Percentiles rank a stretch among this genome's conserved stretches.
Conservation (phyloP, 306 rosid species). For the Pyrus communis region DNA sequence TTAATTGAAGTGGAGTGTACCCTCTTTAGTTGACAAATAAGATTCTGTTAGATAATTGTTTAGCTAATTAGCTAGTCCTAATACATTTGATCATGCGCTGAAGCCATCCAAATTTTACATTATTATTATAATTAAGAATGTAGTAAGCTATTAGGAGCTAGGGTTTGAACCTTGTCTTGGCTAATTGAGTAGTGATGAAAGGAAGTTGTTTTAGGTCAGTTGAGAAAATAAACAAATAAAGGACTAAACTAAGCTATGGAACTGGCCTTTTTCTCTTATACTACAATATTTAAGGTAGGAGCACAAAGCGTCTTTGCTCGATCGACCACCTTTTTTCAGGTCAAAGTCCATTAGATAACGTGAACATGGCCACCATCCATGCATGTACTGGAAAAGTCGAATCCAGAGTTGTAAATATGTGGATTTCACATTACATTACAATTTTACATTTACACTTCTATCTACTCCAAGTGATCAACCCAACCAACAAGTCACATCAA, state of each 20-base stretch:
- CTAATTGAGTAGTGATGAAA: not conserved
- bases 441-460: not conserved
- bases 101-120: no score
- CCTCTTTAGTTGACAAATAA: no score
- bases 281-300: not conserved
- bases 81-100: no score
- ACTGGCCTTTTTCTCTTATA: not conserved
- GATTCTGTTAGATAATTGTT: no score
- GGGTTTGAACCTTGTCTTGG: not conserved
- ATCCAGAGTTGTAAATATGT: no score
- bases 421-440: not conserved
- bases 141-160: not conserved
- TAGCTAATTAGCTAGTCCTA: not conserved
- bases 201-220: not conserved
- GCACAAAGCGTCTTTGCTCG: not conserved
- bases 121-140: not conserved
- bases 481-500: not conserved
- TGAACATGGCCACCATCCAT: constrained; percentile 4
- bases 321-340: not conserved
- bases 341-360: not conserved
- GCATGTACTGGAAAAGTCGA: not conserved
- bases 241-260: not conserved
- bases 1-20: no score
- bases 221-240: not conserved
- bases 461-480: not conserved